Evolutionary conservation across 2,329 filamentous ascomycete species (phyloP), one percentile per base, ranked within the genome.

Genomic region (Exserohilum rostratum): DNA sequence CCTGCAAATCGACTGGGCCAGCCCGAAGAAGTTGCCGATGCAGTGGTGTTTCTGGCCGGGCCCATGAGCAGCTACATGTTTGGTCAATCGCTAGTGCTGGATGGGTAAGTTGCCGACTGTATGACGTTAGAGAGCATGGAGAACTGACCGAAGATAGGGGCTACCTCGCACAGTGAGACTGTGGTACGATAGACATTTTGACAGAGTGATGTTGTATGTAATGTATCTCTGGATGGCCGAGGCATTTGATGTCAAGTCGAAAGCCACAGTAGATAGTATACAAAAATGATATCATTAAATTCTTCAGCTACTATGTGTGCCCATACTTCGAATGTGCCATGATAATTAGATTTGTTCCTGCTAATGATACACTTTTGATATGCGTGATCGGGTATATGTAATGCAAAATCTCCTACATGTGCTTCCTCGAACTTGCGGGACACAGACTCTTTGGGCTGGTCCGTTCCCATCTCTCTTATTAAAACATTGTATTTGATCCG

Each of bases 41-140:
- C 47, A 31, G 34, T 55, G 27, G 46, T 42, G 25, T 58, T 55
- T 27, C 29, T 58, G 52, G 55, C 52, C 12, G 31, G 46, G 9
- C 55, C 55, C 27, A 50, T 52, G 47, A 52, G 46, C 33, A 58
- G 55, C 47, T 58, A 55, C 39, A 55, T 55, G 52, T 55, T 49
- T 46, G 55, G 47, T 20, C 51, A 54, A 35, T 50, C 55, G 27
- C 34, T 57, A 18, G 50, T 57, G 11, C 15, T 57, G 22, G 55
- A 57, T 55, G 55, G 55, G 51, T 55, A 57, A 40, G 51, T 51
- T 34, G 18, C 13, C n/a, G 6, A 25, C 30, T 33, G 29, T 39
- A 5, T 18, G 27, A 9, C 2, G 22, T 22, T 20, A 20, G 22
- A 53, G 25, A 35, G 9, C 5, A 48, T 34, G 29, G 22, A 34